A percentile compares a stretch with the other conserved stretches of the same genome.
phyloP scores from a whole-genome alignment of 805 yeast genomes.

The Lipomyces spencermartinsiae region DNA sequence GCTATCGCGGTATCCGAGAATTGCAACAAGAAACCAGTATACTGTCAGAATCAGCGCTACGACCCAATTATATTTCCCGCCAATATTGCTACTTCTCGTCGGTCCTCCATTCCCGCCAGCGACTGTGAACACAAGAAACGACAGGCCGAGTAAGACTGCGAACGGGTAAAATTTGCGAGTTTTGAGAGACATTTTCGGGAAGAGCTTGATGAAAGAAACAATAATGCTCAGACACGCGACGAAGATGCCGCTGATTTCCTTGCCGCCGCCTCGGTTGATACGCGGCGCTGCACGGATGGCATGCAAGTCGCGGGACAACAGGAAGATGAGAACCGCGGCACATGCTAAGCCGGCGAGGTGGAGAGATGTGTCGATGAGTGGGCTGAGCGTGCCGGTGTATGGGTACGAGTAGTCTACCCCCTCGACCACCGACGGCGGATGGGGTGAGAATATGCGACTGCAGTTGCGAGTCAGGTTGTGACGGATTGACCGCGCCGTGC shows the following conservation, averaged over 20 bases:
- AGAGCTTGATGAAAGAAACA: constrained; percentile 7
- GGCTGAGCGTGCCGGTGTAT: neutral
- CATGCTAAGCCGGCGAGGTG: constrained; percentile 6
- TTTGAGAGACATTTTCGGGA: constrained; percentile 7
- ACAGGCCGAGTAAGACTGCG: constrained; percentile 8
- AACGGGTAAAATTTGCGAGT: constrained; percentile 5
- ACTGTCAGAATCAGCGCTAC: constrained; percentile 7
- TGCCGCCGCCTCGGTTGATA: neutral
- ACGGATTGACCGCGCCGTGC: neutral
- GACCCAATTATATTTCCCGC: constrained; percentile 11
- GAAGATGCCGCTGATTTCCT: constrained; percentile 9
- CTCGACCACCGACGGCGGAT: constrained; percentile 1
- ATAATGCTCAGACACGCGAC: constrained; percentile 10
- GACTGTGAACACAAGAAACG: constrained; percentile 16
- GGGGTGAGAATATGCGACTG: neutral
- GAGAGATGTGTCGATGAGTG: neutral
- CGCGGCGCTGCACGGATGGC: neutral
- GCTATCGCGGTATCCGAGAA: constrained; percentile 7
- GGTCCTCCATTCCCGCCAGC: constrained; percentile 10
- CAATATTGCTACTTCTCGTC: neutral
- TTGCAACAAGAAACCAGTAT: constrained; percentile 10
- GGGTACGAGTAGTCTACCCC: constrained; percentile 1
- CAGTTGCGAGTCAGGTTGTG: neutral
- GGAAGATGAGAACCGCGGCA: constrained; percentile 3
- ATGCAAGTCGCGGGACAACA: constrained; percentile 14